These are phyloP conservation scores for Amyloporia xantha DNA, from an alignment of 768 basidiomycete genomes.

Conservation along the genomic window DNA sequence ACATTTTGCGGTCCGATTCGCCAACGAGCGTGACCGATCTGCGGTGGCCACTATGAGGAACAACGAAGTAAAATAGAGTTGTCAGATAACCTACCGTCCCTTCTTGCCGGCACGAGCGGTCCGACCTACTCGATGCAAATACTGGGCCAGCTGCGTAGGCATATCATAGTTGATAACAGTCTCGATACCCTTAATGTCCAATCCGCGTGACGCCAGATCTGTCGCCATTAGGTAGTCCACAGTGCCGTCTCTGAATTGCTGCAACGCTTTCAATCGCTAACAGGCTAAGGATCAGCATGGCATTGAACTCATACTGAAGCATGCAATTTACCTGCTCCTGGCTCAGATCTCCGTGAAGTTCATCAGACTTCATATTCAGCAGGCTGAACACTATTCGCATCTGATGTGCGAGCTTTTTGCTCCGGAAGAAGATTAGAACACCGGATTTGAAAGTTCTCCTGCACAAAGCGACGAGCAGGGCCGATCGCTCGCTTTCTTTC, in stretches of 20 bases:
- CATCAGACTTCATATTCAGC: conserved; percentile 82
- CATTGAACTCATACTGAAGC: neutral
- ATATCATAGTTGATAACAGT: conserved; percentile 99
- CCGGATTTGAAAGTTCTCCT: conserved; percentile 78
- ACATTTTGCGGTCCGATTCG: conserved; percentile 92
- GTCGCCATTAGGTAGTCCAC: conserved; percentile 96
- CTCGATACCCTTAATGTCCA: conserved; percentile 97
- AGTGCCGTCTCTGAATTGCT: conserved; percentile 77
- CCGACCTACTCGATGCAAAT: conserved; percentile 94
- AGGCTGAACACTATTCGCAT: conserved; percentile 91
- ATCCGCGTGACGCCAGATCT: conserved; percentile 89
- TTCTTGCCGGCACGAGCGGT: conserved; percentile 92
- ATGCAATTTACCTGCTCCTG: conserved; percentile 75
- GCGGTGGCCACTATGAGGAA: conserved; percentile 11
- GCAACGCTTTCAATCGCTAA: conserved; percentile 81
- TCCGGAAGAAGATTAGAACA: conserved; percentile 90
- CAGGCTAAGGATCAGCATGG: conserved; percentile 4
- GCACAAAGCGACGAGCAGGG: conserved; percentile 76
- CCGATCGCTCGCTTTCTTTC: conserved; percentile 70
- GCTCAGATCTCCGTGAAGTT: conserved; percentile 90
- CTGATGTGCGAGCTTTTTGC: conserved; percentile 96
- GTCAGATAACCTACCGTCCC: conserved; percentile 63
- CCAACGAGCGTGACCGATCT: conserved; percentile 95
- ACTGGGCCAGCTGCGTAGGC: conserved; percentile 89
- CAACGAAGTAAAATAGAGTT: too few species aligned